Evolutionary conservation across 257 asterid genomes (phyloP), one percentile per base, ranked within the genome.

Genomic region (Solanum paucissectum): DNA sequence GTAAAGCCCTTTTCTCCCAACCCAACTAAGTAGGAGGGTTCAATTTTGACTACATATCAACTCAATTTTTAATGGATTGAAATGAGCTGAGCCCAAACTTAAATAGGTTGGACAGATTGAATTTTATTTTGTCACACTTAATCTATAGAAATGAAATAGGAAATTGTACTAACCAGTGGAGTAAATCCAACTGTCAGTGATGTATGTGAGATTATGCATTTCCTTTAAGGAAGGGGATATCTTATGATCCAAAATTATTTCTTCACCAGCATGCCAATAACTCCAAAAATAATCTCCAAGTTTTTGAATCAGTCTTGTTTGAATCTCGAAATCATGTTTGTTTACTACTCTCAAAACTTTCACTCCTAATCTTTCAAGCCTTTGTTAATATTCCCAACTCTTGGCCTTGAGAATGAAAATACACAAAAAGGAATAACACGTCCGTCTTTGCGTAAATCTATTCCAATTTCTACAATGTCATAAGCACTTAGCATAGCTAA

Each of bases 181-280:
- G 92, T 79, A 93, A 74, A 74, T 91, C 93, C 25, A 93, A 89
- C 20, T 88, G 87, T 93, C 86, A 60, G 92, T 93, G 9, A 93
- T 89, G 36, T 87, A 84, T 25, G 8, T 72, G 9, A 84, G 73
- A 82, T 91, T 91, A 4, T 86, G 89, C 20, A 69, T 84, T 0
- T 52, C 83, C 52, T 89, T 90, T 74, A 90, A 82, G 42, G 86
- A 91, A 0, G 93, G 90, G 14, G 93, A 93, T 3, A 71, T 88
- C 83, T 68, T 89, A 34, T 90, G 93, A 85, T 93, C 92, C 89
- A 93, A 77, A 21, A 86, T 93, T 4, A 93, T 52, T 85, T 90
- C 93, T 82, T 84, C 91, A 5, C 90, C 89, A 10, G 77, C 86
- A 62, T 66, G 73, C 73, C 14, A 66, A 25, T 66, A 66, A 52